These are phyloP conservation scores for Penicillium odoratum DNA, from an alignment of 495 filamentous ascomycete species.

Conservation along the genomic window DNA sequence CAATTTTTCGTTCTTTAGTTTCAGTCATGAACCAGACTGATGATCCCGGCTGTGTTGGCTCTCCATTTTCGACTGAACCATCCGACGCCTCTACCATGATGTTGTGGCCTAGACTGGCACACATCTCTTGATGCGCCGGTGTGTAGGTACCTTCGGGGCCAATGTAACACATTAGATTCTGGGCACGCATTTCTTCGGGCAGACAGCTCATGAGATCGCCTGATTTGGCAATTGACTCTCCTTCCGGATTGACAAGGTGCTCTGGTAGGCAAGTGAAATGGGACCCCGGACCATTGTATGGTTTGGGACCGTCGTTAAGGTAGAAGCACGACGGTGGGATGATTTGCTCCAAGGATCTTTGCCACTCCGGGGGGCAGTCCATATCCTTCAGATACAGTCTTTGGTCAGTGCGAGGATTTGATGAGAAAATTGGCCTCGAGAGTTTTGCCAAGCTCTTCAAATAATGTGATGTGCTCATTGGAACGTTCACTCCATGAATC, in stretches of 20 bases:
- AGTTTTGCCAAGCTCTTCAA: slow-evolving; percentile 77
- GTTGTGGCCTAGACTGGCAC: slow-evolving; percentile 91
- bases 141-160: slow-evolving; percentile 98
- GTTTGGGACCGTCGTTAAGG: slow-evolving; percentile 72
- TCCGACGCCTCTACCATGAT: slow-evolving; percentile 92
- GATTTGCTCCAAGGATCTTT: slow-evolving; percentile 68
- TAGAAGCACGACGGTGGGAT: slow-evolving; percentile 83
- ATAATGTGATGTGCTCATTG: slow-evolving; percentile 85
- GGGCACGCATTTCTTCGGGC: slow-evolving; percentile 79
- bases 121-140: slow-evolving; percentile 96
- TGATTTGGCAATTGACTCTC: slow-evolving; percentile 53
- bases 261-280: slow-evolving; percentile 1
- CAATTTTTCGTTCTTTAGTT: slow-evolving; percentile 79
- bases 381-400: slow-evolving; percentile 95
- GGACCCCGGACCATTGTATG: slow-evolving; percentile 42
- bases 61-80: slow-evolving; percentile 54
- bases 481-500: slow-evolving; percentile 62
- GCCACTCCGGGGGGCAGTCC: slow-evolving; percentile 85
- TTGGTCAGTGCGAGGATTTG: slow-evolving; percentile 70
- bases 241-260: slow-evolving; percentile 8
- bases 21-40: slow-evolving; percentile 99
- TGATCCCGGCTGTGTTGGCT: slow-evolving; percentile 73
- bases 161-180: slow-evolving; percentile 98
- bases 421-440: slow-evolving; percentile 61
- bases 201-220: slow-evolving; percentile 94